Percentiles rank a stretch among this genome's conserved stretches.
phyloP scores from a whole-genome alignment of 2,329 filamentous ascomycete species.

The Coniosporium tulheliwenetii region DNA sequence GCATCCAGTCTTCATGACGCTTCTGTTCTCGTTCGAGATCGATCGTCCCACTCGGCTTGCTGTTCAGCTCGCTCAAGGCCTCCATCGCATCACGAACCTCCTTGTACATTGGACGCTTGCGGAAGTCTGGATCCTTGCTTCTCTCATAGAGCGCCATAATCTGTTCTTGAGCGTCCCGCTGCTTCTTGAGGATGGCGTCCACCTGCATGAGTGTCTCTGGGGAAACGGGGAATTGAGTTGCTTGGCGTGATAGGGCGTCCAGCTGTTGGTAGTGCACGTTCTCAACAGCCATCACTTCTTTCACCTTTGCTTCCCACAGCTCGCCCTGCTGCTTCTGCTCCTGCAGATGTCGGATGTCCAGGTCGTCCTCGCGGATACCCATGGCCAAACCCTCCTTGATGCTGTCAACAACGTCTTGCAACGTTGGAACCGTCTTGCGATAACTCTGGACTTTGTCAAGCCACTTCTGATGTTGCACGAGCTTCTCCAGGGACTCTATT shows the following conservation, averaged over 20 bases:
- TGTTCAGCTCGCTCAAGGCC: constrained; percentile 74
- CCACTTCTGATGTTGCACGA: constrained; percentile 80
- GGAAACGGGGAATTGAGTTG: constrained; percentile 64
- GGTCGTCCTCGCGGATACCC: constrained; percentile 64
- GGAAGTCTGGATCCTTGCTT: constrained; percentile 59
- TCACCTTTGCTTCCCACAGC: constrained; percentile 84
- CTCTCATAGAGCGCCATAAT: constrained; percentile 70
- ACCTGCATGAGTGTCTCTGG: constrained; percentile 66
- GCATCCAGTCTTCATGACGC: constrained; percentile 97
- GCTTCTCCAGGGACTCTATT: constrained; percentile 63
- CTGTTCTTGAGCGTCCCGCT: constrained; percentile 81
- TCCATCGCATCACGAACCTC: constrained; percentile 88
- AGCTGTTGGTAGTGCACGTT: constrained; percentile 87
- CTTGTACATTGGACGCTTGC: constrained; percentile 67
- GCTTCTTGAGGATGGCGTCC: constrained; percentile 87
- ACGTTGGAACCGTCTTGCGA: constrained; percentile 24
- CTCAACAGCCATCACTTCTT: constrained; percentile 84
- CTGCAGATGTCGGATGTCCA: constrained; percentile 59
- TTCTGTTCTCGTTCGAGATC: constrained; percentile 92
- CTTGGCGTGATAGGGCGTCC: constrained; percentile 78
- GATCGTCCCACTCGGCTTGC: constrained; percentile 77
- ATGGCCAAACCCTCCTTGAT: constrained; percentile 65
- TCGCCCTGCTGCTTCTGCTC: constrained; percentile 65
- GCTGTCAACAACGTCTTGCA: constrained; percentile 65
- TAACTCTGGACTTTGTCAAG: constrained; percentile 48